Evolutionary conservation across 257 asterid species (phyloP), one percentile per base, ranked within the genome.

Genomic region (Penstemon davidsonii): DNA sequence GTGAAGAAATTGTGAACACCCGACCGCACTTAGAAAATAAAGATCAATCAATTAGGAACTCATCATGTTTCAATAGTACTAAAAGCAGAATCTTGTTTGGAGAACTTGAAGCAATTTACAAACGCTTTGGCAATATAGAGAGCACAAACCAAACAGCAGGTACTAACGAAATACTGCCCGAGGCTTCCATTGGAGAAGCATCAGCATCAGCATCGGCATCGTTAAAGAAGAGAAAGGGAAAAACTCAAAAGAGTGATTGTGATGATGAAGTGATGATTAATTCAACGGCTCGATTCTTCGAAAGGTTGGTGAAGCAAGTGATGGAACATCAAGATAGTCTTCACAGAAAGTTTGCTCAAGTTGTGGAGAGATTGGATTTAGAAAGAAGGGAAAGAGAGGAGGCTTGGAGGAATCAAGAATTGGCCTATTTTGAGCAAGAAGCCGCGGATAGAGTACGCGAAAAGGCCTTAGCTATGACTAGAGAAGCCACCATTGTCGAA

Each of bases 51-150:
- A 71, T 52, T 57, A 56, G 68, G 49, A 53, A 44, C 75, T 46
- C 33, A 25, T 46, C 33, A 25, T 25, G 79, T 72, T 73, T 80
- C 59, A 81, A 62, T n/a, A 47, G 60, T 18, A 56, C 53, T 57
- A 71, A 75, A 25, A 59, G 45, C 56, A 50, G 79, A 8, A 41
- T 63, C 11, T 73, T 77, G 41, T 75, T 80, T 62, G 83, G 96
- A 51, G 93, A 88, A 76, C 90, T 86, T 64, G 93, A 88, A 64
- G 87, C 88, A 66, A 76, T 84, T 12, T 88, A 84, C 79, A 73
- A 67, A 11, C 78, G 76, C 19, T 73, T 68, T 2, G 79, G 81
- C 0, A 71, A 71, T 60, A 12, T 49, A 12, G 79, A 60, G 62
- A 7, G 54, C 59, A 72, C 46, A 9, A 62, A 73, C 84, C 82